A percentile compares a stretch with the other conserved stretches of the same genome.
Conservation (phyloP, 768 basidiomycete species). For the Kwoniella mangroviensis region DNA sequence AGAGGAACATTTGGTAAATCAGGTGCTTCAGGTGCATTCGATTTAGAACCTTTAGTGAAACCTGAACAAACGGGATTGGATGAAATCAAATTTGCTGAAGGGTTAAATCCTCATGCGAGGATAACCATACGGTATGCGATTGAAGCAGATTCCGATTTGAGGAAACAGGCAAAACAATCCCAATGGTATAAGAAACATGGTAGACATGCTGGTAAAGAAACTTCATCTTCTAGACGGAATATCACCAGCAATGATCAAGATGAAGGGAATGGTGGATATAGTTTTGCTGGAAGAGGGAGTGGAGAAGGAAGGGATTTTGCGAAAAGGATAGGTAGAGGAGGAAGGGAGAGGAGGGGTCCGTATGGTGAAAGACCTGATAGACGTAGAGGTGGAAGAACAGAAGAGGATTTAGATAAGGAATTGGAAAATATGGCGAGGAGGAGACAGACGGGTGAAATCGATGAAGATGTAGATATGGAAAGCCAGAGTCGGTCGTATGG, state of each 20-base stretch:
- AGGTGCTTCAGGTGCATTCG: slow-evolving; percentile 9
- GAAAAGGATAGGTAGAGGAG: slow-evolving; percentile 38
- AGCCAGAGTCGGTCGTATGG: neutral
- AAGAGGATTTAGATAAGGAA: slow-evolving; percentile 87
- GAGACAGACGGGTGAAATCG: slow-evolving; percentile 72
- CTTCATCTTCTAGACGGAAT: slow-evolving; percentile 21
- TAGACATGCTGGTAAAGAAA: slow-evolving; percentile 50
- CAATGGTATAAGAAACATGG: slow-evolving; percentile 54
- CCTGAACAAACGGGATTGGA: slow-evolving; percentile 7
- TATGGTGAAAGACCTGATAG: slow-evolving; percentile 63
- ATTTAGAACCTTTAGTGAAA: slow-evolving; percentile 12
- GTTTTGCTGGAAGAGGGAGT: slow-evolving; percentile 26
- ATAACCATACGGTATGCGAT: slow-evolving; percentile 51
- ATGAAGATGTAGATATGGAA: slow-evolving; percentile 66
- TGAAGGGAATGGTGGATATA: slow-evolving; percentile 17
- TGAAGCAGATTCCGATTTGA: slow-evolving; percentile 40
- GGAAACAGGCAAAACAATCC: slow-evolving; percentile 44
- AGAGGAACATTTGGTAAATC: slow-evolving; percentile 36
- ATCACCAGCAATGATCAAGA: slow-evolving; percentile 17
- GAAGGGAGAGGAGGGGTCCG: slow-evolving; percentile 75
- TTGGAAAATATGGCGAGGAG: slow-evolving; percentile 85
- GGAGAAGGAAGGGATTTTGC: slow-evolving; percentile 41
- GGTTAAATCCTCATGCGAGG: slow-evolving; percentile 47
- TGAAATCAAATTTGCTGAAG: slow-evolving; percentile 36
- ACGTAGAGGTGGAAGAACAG: slow-evolving; percentile 84